Conservation (phyloP, 805 yeast genomes). For the Starmerella apicola region DNA sequence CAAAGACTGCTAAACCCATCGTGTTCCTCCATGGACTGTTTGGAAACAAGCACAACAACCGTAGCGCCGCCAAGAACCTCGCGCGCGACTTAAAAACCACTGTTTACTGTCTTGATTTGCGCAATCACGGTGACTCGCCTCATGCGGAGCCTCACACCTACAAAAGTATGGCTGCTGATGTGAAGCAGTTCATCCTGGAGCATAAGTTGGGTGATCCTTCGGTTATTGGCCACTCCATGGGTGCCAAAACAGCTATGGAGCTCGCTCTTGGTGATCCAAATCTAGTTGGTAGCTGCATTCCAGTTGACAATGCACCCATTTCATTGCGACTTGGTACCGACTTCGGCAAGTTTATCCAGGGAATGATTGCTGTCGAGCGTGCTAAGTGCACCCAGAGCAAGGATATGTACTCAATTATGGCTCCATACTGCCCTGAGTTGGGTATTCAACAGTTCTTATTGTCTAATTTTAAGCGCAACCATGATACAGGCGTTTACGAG, state of each 20-base stretch:
- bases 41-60: slow-evolving; percentile 70
- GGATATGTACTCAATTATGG: slow-evolving; percentile 56
- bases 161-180: slow-evolving; percentile 72
- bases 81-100: slow-evolving; percentile 27
- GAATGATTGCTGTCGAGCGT: slow-evolving; percentile 45
- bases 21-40: slow-evolving; percentile 79
- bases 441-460: slow-evolving; percentile 65
- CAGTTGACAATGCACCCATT: slow-evolving; percentile 88
- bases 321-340: slow-evolving; percentile 43
- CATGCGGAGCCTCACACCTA: slow-evolving; percentile 61
- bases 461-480: slow-evolving; percentile 46
- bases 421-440: slow-evolving; percentile 46
- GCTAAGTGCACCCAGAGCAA: slow-evolving; percentile 37
- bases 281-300: slow-evolving; percentile 46
- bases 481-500: slow-evolving; percentile 26
- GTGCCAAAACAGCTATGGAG: slow-evolving; percentile 91
- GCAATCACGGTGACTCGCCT: slow-evolving; percentile 93
- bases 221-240: slow-evolving; percentile 41
- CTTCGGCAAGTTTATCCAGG: slow-evolving; percentile 57
- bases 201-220: slow-evolving; percentile 28
- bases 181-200: slow-evolving; percentile 53
- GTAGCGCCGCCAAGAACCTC: slow-evolving; percentile 55
- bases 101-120: slow-evolving; percentile 42
- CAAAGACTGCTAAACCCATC: slow-evolving; percentile 36
- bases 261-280: slow-evolving; percentile 56